Evolutionary conservation across 495 filamentous ascomycete genomes (phyloP), one percentile per base, ranked within the genome.

Genomic region (Penicillium waksmanii): DNA sequence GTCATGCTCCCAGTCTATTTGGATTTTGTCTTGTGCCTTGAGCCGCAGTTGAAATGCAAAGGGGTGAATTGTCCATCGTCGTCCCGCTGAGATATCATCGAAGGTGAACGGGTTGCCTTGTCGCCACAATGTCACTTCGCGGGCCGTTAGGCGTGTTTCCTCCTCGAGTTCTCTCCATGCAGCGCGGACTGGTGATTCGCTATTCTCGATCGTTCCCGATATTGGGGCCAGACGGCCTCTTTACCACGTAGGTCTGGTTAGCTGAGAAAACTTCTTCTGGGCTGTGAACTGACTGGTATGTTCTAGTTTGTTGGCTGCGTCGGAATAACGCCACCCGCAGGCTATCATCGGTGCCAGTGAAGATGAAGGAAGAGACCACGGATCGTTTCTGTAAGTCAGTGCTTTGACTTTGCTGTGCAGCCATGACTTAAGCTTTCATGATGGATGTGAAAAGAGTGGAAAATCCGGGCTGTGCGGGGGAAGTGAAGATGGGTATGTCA

Each of bases 1-100:
- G 1, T 83, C 79, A 61, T 89, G 85, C 63, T 90, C 87, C 85
- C 86, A 87, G 69, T 89, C 81, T 31, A 81, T 78, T 11, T 64
- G 65, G 52, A 89, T 86, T 6, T 67, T 70, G 0, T 68, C 68
- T 33, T 77, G 75, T 27, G 23, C 23, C 11, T 12, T 3, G 46
- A 18, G 10, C 11, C 10, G 21, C 10, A 48, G 21, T 6, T 3
- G 9, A 10, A 85, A 90, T 1, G 77, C 77, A 60, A 89, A 89
- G 3, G 87, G 85, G 51, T 85, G 76, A 42, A 90, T 74, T 7
- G 76, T 88, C 87, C 86, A 90, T 65, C 81, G 69, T 5, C 84
- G 81, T 11, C 74, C 66, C 12, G 87, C 64, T 9, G 74, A 72
- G 3, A 66, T 42, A 58, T 89, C 87, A 13, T 56, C 57, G 58